phyloP scores from a whole-genome alignment of 257 asterid genomes.

The Scutellaria minor region DNA sequence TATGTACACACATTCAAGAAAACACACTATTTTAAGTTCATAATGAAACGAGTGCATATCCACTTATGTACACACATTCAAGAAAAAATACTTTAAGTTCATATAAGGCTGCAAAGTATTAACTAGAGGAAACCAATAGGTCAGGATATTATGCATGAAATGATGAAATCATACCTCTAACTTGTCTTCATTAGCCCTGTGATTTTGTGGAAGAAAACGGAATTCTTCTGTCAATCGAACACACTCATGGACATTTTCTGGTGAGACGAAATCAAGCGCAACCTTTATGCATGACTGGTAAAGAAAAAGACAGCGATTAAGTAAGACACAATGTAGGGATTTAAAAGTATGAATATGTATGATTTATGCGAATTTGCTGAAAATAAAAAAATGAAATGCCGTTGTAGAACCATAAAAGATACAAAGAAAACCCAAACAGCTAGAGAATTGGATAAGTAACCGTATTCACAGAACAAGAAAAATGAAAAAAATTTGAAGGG shows the following conservation, averaged over 20 bases:
- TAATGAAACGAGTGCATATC: background rate
- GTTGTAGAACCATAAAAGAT: background rate
- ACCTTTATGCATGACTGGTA: conserved; percentile 90
- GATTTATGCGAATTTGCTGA: background rate
- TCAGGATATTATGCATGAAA: background rate
- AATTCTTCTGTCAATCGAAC: conserved; percentile 72
- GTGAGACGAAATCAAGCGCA: conserved; percentile 89
- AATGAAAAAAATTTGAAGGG: too few relatives aligned
- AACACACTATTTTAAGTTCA: background rate
- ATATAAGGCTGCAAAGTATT: conserved; percentile 15
- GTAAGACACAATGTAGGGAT: background rate
- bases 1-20: background rate
- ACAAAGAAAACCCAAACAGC: background rate
- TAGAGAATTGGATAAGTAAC: conserved; percentile 2
- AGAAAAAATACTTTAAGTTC: background rate
- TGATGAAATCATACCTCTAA: conserved; percentile 61
- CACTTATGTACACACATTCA: too few relatives aligned
- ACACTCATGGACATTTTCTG: conserved; percentile 81
- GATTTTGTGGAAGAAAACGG: conserved; percentile 81
- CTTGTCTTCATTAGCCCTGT: conserved; percentile 84
- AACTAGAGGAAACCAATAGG: conserved; percentile 16
- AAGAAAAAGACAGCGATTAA: conserved; percentile 21
- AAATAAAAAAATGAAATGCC: background rate
- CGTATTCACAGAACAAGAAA: conserved; percentile 9
- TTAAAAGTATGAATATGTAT: conserved; percentile 4